Base-by-base conservation (phyloP, 1,139 yeast genomes). In the Lodderomyces parapsilosis region DNA sequence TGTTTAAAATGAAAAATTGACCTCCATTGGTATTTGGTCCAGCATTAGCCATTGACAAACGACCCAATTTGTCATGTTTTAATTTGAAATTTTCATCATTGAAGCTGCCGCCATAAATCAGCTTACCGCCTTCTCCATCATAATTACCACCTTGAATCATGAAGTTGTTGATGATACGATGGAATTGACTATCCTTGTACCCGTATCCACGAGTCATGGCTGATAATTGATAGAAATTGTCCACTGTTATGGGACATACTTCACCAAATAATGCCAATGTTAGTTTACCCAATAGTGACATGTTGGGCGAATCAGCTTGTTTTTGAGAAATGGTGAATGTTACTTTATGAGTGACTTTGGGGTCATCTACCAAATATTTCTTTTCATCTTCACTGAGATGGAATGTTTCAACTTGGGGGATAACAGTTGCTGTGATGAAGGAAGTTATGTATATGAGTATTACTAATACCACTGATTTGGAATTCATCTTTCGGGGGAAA, bases 91-190 rank as follows among this genome's bases (percentile, higher is more conserved):
- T 66, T 49, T 72, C 78, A 47, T 71, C 76, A 9, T 58, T 61
- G 43, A 71, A 71, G 2, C 53, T 54, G 31, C 54, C 55, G 8
- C 62, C 62, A 44, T 57, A 70, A 15, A 70, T 62, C 25, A 19
- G 28, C 38, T 55, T 52, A 3, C 70, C 70, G 1, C 70, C 70
- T 9, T 58, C 51, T 1, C 69, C 71, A 39, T 51, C 54, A 40
- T 61, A 65, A 46, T 64, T 66, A 7, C 78, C 78, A 2, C 73
- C 71, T 48, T 71, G 76, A 25, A 71, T 56, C 67, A 71, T 63
- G 46, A 68, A 71, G 43, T 64, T 51, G 28, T 59, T 51, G 27
- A 71, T 63, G n/a, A 71, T 57, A 22, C 76, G 53, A 51, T 72
- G 77, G 53, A 72, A 66, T 6, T 47, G 46, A 9, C 57, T 50